A percentile compares a stretch with the other conserved stretches of the same genome.
phyloP scores from a whole-genome alignment of 345 rosid species.

The Salix brachista region DNA sequence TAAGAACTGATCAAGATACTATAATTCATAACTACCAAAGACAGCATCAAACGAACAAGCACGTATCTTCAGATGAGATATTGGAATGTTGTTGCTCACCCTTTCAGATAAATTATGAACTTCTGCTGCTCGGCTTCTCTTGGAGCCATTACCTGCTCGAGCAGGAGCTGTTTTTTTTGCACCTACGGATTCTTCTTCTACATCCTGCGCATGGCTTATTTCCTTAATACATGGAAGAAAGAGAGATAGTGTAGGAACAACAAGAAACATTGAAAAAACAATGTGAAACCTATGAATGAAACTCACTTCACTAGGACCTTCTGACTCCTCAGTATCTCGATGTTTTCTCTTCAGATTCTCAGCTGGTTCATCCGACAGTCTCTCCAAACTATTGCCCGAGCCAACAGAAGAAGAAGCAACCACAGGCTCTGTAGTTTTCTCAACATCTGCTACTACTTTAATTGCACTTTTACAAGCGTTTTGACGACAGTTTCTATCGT shows the following conservation, averaged over 20 bases:
- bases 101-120: constrained; percentile 96
- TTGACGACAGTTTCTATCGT: constrained; percentile 18
- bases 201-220: constrained; percentile 44
- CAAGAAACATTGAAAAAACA: background rate
- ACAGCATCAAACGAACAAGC: constrained; percentile 6
- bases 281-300: background rate
- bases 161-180: constrained; percentile 42
- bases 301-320: constrained; percentile 72
- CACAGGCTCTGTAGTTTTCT: constrained; percentile 44
- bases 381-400: constrained; percentile 65
- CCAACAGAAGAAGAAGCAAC: constrained; percentile 72
- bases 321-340: constrained; percentile 50
- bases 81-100: constrained; percentile 46
- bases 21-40: constrained; percentile 10
- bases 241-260: background rate
- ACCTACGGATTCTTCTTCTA: constrained; percentile 59
- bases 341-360: constrained; percentile 60
- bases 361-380: constrained; percentile 47
- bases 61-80: background rate
- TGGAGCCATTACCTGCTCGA: constrained; percentile 47
- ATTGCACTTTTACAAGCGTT: constrained; percentile 28
- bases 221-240: constrained; percentile 2
- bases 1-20: constrained; percentile 11
- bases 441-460: constrained; percentile 43
- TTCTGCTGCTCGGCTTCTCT: constrained; percentile 90